phyloP scores from a whole-genome alignment of 2,329 filamentous ascomycete genomes.

The Zymoseptoria crescenta region DNA sequence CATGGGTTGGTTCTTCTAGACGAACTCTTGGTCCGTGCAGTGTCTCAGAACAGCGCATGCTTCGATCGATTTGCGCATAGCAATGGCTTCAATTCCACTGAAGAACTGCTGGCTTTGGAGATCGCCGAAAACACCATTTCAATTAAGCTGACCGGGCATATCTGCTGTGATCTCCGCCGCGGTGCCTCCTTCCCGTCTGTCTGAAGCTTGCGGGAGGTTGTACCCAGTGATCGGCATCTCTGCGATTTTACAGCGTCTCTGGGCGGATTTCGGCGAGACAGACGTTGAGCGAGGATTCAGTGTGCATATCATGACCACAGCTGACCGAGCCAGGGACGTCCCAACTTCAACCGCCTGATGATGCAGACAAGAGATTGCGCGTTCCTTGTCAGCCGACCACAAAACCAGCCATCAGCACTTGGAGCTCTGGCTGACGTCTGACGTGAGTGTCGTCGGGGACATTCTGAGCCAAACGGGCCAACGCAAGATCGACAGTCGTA shows the following conservation, averaged over 20 bases:
- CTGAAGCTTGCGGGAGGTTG: background rate
- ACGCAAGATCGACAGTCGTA: background rate
- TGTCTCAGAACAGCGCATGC: conserved; percentile 5
- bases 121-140: background rate
- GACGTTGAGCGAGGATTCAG: background rate
- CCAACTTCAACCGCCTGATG: background rate
- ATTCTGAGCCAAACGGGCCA: background rate
- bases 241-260: background rate
- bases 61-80: background rate
- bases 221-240: background rate
- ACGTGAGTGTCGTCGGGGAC: background rate
- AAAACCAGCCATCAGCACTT: background rate
- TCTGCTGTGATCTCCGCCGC: background rate
- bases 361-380: background rate
- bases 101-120: background rate
- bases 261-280: background rate
- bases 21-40: conserved; percentile 24
- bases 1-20: conserved; percentile 5
- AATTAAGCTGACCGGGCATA: background rate
- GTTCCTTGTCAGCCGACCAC: background rate
- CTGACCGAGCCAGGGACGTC: background rate
- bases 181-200: background rate
- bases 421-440: background rate
- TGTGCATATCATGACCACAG: background rate
- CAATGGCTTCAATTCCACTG: background rate